Base-by-base conservation (phyloP, 768 basidiomycete species). In the Kwoniella heveanensis region DNA sequence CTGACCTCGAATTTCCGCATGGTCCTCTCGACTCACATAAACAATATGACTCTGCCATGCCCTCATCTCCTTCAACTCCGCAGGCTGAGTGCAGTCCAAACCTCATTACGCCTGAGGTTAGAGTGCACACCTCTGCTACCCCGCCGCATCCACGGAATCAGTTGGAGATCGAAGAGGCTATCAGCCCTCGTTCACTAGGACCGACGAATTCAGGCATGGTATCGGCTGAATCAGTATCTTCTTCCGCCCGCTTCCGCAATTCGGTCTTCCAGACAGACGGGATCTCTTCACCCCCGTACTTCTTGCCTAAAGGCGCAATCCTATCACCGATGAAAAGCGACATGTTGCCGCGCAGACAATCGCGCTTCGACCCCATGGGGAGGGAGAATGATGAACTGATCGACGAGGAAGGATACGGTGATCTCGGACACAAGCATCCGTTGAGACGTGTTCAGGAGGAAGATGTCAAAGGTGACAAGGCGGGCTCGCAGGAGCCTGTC, bases 271-370 rank as follows among this genome's bases (percentile, higher is more conserved):
- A 66, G 2, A 26, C 44, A 25, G 21, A 19, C 24, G 44, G 15
- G 51, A 15, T 17, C 25, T 24, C 60, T 65, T 47, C 54, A 71
- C 77, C 82, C 67, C 92, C 88, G 27, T 88, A 88, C 57, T 95
- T 83, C 73, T 96, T 90, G 54, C 90, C 90, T 62, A 96, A 92
- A 24, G 90, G 87, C 17, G 85, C 90, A 24, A 92, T 90, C 71
- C 91, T 95, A 80, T 97, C 94, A 70, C 88, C 91, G 76, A 96
- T 95, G 75, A 90, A 91, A 65, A 96, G 91, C 22, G 51, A 36
- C 17, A 64, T 64, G 62, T 26, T 51, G 30, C 25, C 44, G 1
- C 58, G 74, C 51, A 64, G 75, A 39, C 60, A 62, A 46, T 68
- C 66, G 9, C 49, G 72, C 21, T 72, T 77, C 54, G 75, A 77